These are phyloP conservation scores for Striga asiatica DNA, from an alignment of 257 asterid genomes.

Conservation along the genomic window DNA sequence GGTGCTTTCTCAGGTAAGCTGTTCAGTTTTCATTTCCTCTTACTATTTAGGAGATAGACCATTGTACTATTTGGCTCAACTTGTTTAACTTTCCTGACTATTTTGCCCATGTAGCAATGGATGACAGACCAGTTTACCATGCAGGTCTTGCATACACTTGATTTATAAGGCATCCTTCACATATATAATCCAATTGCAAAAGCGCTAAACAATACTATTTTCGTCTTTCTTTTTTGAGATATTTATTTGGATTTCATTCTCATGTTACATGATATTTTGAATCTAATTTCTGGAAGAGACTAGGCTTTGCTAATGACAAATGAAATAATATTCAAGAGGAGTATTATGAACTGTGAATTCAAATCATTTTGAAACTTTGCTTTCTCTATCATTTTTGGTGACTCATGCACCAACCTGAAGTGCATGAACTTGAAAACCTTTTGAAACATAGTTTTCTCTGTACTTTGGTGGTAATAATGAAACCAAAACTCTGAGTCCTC, in stretches of 20 bases:
- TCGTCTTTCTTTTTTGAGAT: not conserved
- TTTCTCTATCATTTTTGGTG: too few species aligned
- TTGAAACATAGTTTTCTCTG: not conserved
- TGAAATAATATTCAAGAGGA: too few species aligned
- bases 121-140: not conserved
- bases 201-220: not conserved
- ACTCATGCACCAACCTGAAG: not conserved
- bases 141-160: not conserved
- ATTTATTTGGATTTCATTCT: not conserved
- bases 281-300: not conserved
- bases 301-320: not conserved
- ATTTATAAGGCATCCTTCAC: not conserved
- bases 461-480: conserved; percentile 3
- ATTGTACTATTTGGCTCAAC: not conserved
- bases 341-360: not conserved
- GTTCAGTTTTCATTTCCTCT: not conserved
- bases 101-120: not conserved
- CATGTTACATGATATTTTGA: not conserved
- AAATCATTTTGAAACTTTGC: too few species aligned
- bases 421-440: not conserved
- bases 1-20: not conserved
- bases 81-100: conserved; percentile 6
- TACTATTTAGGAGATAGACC: not conserved
- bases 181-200: conserved; percentile 1
- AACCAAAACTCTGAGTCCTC: not conserved